These are phyloP conservation scores for Amaranthus palmeri DNA, from an alignment of 148 eudicot genomes.

Conservation along the genomic window DNA sequence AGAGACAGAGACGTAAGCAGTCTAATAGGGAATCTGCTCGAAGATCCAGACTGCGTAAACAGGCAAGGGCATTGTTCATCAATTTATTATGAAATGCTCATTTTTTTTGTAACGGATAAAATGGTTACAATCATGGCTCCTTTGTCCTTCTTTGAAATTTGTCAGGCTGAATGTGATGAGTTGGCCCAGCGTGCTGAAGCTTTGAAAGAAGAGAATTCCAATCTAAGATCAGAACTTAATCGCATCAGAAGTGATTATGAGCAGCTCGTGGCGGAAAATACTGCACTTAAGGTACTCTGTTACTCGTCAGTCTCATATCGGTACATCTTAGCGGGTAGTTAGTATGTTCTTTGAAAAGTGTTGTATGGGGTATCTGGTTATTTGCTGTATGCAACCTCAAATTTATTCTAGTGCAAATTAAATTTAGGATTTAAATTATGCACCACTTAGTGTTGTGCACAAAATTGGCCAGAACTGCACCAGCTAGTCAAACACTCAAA, in stretches of 20 bases:
- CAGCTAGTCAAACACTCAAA: no score
- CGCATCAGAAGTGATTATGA: constrained; percentile 71
- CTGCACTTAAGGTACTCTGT: constrained; percentile 59
- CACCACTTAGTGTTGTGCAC: no score
- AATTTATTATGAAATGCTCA: background rate
- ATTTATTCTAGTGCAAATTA: no score
- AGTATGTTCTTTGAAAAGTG: no score
- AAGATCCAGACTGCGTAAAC: constrained; percentile 90
- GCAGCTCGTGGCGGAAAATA: constrained; percentile 67
- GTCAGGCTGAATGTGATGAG: constrained; percentile 93
- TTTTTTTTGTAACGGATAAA: background rate
- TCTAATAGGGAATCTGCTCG: constrained; percentile 99
- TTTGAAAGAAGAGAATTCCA: constrained; percentile 79
- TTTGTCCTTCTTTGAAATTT: background rate
- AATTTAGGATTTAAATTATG: no score
- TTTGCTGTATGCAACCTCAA: no score
- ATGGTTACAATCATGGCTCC: background rate
- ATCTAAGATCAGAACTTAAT: constrained; percentile 72
- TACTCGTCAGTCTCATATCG: background rate
- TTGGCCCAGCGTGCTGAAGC: constrained; percentile 83
- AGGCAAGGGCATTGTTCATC: constrained; percentile 40
- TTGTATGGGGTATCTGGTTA: no score
- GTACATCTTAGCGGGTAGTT: no score
- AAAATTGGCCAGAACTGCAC: no score
- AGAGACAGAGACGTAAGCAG: constrained; percentile 94